Evolutionary conservation across 2,329 filamentous ascomycete species (phyloP).

Genomic region (Paraconiothyrium sp.): DNA sequence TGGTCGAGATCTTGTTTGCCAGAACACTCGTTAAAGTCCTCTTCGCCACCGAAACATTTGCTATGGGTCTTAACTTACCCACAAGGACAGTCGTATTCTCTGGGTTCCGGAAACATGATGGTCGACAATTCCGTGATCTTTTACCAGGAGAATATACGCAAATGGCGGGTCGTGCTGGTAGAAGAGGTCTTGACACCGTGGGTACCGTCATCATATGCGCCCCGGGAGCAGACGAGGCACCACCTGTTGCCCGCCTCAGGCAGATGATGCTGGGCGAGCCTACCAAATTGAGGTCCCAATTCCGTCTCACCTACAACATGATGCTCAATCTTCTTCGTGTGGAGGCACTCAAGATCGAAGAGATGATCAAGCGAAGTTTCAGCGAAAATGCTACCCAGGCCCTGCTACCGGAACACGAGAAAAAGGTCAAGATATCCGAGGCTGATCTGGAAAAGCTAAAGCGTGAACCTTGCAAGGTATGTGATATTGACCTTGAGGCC

Average conservation of each 20-base stretch:
- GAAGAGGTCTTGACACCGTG: constrained; percentile 89
- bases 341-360: constrained; percentile 96
- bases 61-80: constrained; percentile 96
- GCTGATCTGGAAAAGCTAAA: constrained; percentile 91
- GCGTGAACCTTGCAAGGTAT: constrained; percentile 81
- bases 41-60: constrained; percentile 98
- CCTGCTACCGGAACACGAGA: constrained; percentile 92
- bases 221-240: constrained; percentile 83
- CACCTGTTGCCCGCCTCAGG: constrained; percentile 81
- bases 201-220: constrained; percentile 94
- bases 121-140: constrained; percentile 88
- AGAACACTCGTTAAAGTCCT: constrained; percentile 95
- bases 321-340: constrained; percentile 94
- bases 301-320: constrained; percentile 99
- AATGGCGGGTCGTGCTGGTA: constrained; percentile 94
- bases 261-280: constrained; percentile 97
- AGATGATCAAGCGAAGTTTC: constrained; percentile 99
- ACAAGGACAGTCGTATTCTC: constrained; percentile 98
- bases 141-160: constrained; percentile 97
- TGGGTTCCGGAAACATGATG: constrained; percentile 95
- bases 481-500: constrained; percentile 79
- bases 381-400: constrained; percentile 98
- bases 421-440: constrained; percentile 90
- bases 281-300: constrained; percentile 94
- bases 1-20: constrained; percentile 96